Conservation (phyloP, 768 basidiomycete species). For the Mycena epipterygia region DNA sequence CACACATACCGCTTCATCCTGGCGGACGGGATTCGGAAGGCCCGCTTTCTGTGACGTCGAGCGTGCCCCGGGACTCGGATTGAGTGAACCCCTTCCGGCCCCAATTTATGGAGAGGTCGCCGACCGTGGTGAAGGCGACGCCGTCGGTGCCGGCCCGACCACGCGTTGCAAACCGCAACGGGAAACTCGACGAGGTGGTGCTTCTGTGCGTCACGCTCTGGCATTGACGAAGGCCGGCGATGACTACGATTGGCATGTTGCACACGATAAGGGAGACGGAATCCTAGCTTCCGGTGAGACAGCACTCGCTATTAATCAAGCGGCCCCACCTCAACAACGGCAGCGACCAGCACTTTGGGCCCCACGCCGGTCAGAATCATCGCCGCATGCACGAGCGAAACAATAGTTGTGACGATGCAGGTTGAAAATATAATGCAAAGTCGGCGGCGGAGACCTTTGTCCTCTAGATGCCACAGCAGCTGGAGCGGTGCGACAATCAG, state of each 20-base stretch:
- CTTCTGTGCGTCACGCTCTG: neutral
- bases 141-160: neutral
- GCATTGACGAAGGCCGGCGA: constrained; percentile 13
- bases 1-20: neutral
- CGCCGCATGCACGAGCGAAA: constrained; percentile 45
- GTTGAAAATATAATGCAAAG: constrained; percentile 32
- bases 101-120: neutral
- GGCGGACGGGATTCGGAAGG: neutral
- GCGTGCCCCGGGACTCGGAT: neutral
- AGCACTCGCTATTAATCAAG: neutral
- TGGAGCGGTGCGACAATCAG: constrained; percentile 17
- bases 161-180: constrained; percentile 2
- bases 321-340: constrained; percentile 42
- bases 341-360: constrained; percentile 45
- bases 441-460: constrained; percentile 15
- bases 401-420: constrained; percentile 30
- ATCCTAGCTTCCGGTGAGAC: constrained; percentile 13
- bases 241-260: constrained; percentile 39
- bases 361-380: constrained; percentile 43
- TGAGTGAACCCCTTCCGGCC: neutral
- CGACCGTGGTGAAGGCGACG: neutral
- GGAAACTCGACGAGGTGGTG: constrained; percentile 1
- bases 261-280: constrained; percentile 31
- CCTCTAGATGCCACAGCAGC: constrained; percentile 16
- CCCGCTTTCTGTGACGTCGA: neutral